Conservation (phyloP, 768 basidiomycete species). For the Cystoderma amianthinum region DNA sequence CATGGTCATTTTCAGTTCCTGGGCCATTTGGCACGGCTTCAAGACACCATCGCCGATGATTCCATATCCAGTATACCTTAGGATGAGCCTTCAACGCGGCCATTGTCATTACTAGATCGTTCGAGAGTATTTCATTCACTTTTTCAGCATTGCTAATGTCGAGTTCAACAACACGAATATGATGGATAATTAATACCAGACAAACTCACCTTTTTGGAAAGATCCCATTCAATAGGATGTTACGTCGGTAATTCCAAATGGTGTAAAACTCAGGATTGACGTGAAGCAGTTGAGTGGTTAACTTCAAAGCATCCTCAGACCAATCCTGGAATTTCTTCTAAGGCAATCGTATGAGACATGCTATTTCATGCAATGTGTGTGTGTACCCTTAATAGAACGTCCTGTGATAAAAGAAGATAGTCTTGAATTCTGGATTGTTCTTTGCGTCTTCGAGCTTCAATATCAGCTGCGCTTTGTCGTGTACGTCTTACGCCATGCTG, state of each 20-base stretch:
- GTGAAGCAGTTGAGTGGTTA: conserved; percentile 71
- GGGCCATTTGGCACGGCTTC: conserved; percentile 79
- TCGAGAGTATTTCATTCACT: conserved; percentile 54
- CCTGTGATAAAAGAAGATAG: conserved; percentile 59
- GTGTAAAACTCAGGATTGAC: conserved; percentile 96
- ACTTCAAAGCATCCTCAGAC: conserved; percentile 66
- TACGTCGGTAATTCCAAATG: conserved; percentile 89
- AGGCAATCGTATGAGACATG: too few species aligned
- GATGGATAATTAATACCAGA: too few species aligned
- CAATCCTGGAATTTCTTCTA: conserved; percentile 71
- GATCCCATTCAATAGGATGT: conserved; percentile 65
- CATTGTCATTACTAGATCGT: conserved; percentile 80
- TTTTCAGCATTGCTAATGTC: conserved; percentile 43
- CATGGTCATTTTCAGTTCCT: conserved; percentile 30
- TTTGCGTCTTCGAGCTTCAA: conserved; percentile 60
- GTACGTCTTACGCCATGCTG: conserved; percentile 71
- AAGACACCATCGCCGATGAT: conserved; percentile 93
- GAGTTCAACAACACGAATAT: neutral
- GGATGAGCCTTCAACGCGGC: conserved; percentile 77
- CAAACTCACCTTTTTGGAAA: conserved; percentile 56
- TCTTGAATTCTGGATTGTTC: conserved; percentile 74
- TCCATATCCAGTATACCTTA: conserved; percentile 99
- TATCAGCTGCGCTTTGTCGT: conserved; percentile 47
- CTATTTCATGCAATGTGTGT: too few species aligned
- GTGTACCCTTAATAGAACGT: conserved; percentile 61